phyloP scores from a whole-genome alignment of 2,329 filamentous ascomycete species.

The Zasmidium citrigriseum region DNA sequence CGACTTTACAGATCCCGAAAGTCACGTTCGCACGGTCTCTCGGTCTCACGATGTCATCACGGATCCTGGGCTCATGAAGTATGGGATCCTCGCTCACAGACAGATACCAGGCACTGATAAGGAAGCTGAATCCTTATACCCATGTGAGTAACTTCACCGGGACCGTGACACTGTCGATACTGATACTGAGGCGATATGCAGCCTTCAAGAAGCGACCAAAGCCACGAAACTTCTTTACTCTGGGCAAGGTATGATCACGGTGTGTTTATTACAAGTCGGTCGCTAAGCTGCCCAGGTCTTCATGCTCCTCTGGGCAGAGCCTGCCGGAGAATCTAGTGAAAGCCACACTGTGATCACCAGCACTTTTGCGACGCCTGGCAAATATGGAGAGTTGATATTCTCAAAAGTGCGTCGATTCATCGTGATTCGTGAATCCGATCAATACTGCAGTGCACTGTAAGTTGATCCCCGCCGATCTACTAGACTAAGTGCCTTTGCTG shows the following conservation, averaged over 20 bases:
- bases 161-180: no score
- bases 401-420: constrained; percentile 30
- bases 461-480: not conserved
- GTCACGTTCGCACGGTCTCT: no score
- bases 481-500: not conserved
- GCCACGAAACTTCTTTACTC: not conserved
- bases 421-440: constrained; percentile 19
- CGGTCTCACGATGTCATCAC: no score
- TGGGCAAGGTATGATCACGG: not conserved
- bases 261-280: not conserved
- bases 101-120: no score
- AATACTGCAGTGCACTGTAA: constrained; percentile 20
- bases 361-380: not conserved
- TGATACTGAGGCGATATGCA: not conserved
- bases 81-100: no score
- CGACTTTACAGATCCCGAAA: no score
- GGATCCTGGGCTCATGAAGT: no score
- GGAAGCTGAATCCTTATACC: no score
- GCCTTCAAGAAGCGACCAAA: not conserved
- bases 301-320: constrained; percentile 26
- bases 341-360: constrained; percentile 4
- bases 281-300: constrained; percentile 13
- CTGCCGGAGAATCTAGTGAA: constrained; percentile 13
- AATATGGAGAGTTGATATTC: constrained; percentile 9
- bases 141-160: no score